Evolutionary conservation across 257 asterid species (phyloP).

Genomic region (Ligustrum vulgare): DNA sequence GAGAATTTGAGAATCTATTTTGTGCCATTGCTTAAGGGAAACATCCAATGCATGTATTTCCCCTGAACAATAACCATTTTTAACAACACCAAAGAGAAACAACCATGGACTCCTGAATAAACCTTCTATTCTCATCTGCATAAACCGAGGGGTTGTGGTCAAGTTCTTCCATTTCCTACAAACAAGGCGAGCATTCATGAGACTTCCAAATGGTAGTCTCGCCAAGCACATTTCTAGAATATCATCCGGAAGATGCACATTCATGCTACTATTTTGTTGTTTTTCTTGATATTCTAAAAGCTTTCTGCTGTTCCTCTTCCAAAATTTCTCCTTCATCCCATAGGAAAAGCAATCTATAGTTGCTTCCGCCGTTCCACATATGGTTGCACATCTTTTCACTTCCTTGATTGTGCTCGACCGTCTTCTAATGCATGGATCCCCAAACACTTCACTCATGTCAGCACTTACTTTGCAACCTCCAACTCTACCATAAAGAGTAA

Average conservation of each 20-base stretch:
- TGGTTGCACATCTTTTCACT: constrained; percentile 40
- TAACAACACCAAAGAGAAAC: constrained; percentile 80
- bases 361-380: constrained; percentile 56
- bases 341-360: constrained; percentile 72
- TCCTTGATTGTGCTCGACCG: constrained; percentile 71
- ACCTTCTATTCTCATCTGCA: constrained; percentile 77
- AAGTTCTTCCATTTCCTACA: constrained; percentile 91
- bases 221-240: constrained; percentile 87
- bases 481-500: constrained; percentile 70
- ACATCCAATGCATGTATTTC: constrained; percentile 87
- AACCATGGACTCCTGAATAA: constrained; percentile 71
- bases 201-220: constrained; percentile 72
- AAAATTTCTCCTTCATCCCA: constrained; percentile 68
- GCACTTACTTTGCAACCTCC: constrained; percentile 98
- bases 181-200: constrained; percentile 87
- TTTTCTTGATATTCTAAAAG: constrained; percentile 34
- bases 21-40: constrained; percentile 74
- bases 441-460: constrained; percentile 67
- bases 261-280: constrained; percentile 45
- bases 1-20: constrained; percentile 61
- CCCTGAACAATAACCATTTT: constrained; percentile 80
- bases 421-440: constrained; percentile 56
- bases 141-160: constrained; percentile 60
- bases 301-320: constrained; percentile 54
- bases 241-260: constrained; percentile 77